Evolutionary conservation across 2,329 filamentous ascomycete genomes (phyloP), one percentile per base, ranked within the genome.

Genomic region (Blastomyces gilchristii): DNA sequence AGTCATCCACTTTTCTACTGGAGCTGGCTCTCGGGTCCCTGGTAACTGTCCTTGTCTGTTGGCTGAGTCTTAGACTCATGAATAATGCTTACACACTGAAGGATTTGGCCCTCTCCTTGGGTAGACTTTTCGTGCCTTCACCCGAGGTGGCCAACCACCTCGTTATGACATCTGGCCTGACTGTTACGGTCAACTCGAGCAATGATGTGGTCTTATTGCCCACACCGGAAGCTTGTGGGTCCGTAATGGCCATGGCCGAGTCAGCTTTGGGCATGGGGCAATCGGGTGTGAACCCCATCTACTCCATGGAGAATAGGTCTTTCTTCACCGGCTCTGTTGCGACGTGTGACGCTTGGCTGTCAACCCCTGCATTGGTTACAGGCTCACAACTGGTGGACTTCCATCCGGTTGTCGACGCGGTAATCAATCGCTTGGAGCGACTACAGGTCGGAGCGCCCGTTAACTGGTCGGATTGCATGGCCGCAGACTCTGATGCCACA

Each of bases 51-150:
- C 39, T 43, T 45, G 31, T 63, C 54, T 60, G 54, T 47, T 63
- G 65, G 57, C 47, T 62, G 62, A 57, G 64, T 39, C 50, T 64
- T 58, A 45, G 31, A 57, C 52, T 60, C 54, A 60, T 34, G 4
- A 31, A 16, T 41, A 63, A n/a, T 67, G 65, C 64, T 67, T 63
- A 60, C 66, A 63, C 64, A 65, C 66, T 59, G 65, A 49, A 62
- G 62, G 43, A 60, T 25, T 16, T 43, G 45, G n/a, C 49, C 31
- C 53, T 57, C 16, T 11, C 39, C 52, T 49, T 61, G 9, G 59
- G 62, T 58, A 50, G 56, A 28, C 52, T 58, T n/a, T 45, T 65
- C 58, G 61, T 58, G 61, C 58, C 53, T 52, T 43, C 60, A 41
- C 63, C 62, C 50, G 62, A 65, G 66, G 63, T 65, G 61, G 65